Base-by-base conservation (phyloP, 2,329 filamentous ascomycete species). In the Chaetomium sp. region DNA sequence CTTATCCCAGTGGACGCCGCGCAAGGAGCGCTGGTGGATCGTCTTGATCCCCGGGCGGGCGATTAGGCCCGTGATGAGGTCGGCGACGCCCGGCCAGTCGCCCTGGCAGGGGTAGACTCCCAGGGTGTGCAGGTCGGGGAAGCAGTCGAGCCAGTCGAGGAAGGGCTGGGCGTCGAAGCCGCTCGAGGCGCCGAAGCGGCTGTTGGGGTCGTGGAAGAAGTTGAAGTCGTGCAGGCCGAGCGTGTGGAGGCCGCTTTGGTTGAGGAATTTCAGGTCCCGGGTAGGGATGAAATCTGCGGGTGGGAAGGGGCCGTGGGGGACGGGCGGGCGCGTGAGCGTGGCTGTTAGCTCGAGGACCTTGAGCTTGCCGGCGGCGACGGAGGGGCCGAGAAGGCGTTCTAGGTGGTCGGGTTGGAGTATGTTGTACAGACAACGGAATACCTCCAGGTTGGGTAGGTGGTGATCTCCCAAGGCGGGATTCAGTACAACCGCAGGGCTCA, bases 191-290 rank as follows among this genome's bases (percentile, higher is more conserved):
- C 4, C 23, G 4, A 5, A 38, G 16, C 47, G 51, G 59, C 62
- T 23, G 31, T 5, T 31, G 19, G 38, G 51, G 55, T 57, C 57
- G 13, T 45, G 21, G 19, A 45, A 38, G 55, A 61, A 72, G 63
- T 71, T 71, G 64, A 72, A 72, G 62, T 67, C 25, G 64, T 62
- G 57, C 5, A 72, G 59, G 1, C 69, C 71, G 10, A 72, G 55
- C 25, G 67, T 69, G 58, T 64, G 62, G 10, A 72, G 38, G 51
- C 50, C 66, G 2, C 16, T 19, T 67, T 62, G 3, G 63, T 65
- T 9, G 19, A 66, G 55, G 50, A 69, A 71, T 19, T 25, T 23
- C 5, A 62, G 64, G 23, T 70, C 68, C 21, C 38, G 38, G 25
- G 53, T 59, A 1, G 62, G 70, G 2, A 51, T 9, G 35, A 38